A percentile compares a stretch with the other conserved stretches of the same genome.
Evolutionary conservation across 768 basidiomycete genomes (phyloP).

Genomic region (Podaxis carcinomalis): DNA sequence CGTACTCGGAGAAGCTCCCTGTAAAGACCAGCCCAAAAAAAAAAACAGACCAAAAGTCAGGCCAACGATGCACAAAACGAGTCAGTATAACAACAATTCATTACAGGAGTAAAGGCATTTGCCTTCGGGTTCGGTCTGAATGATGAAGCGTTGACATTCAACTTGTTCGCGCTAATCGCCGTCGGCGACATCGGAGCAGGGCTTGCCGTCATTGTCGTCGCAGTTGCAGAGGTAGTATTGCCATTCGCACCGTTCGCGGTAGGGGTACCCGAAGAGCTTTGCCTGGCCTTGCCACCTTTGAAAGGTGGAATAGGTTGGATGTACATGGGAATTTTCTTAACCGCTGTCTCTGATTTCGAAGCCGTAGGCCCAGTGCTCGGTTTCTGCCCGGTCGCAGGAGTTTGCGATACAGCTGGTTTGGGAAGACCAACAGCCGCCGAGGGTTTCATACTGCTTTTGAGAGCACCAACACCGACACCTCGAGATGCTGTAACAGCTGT

Average conservation of each 20-base stretch:
- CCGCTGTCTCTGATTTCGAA: constrained; percentile 11
- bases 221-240: constrained; percentile 18
- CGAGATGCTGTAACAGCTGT: constrained; percentile 48
- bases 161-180: constrained; percentile 45
- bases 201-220: constrained; percentile 18
- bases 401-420: constrained; percentile 12
- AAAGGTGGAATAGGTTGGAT: constrained; percentile 93
- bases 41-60: background rate
- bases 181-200: constrained; percentile 45
- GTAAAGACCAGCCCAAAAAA: background rate
- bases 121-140: constrained; percentile 89
- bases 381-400: constrained; percentile 20
- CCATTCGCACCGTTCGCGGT: constrained; percentile 16
- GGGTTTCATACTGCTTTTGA: constrained; percentile 22
- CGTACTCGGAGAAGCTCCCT: constrained; percentile 32
- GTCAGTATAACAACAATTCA: constrained; percentile 22
- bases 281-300: constrained; percentile 53
- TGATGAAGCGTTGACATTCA: constrained; percentile 88
- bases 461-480: constrained; percentile 30
- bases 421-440: constrained; percentile 24
- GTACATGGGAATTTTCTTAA: constrained; percentile 64
- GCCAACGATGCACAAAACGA: constrained; percentile 5
- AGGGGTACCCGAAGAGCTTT: constrained; percentile 8
- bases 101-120: constrained; percentile 67
- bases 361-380: constrained; percentile 22